These are phyloP conservation scores for Pichia cabralensis DNA, from an alignment of 805 yeast genomes.

Conservation along the genomic window DNA sequence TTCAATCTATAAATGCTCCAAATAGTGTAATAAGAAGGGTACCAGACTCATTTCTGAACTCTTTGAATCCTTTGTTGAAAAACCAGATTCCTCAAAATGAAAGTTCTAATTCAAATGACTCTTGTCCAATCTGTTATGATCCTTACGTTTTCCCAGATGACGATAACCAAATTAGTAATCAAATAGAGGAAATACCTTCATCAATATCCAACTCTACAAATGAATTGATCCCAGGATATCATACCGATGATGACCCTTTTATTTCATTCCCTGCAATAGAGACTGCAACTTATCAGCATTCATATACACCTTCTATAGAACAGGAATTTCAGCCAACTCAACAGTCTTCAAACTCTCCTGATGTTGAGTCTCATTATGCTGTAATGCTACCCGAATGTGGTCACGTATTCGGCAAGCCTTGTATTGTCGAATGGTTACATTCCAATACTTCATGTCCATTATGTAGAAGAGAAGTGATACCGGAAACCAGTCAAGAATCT, in stretches of 20 bases:
- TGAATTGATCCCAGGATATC: conserved; percentile 10
- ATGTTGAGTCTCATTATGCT: conserved; percentile 40
- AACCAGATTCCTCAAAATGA: conserved; percentile 15
- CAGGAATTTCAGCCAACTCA: not conserved
- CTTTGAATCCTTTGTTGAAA: conserved; percentile 14
- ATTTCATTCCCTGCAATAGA: conserved; percentile 20
- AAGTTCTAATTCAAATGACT: no score
- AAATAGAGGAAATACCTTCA: no score
- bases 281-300: conserved; percentile 14
- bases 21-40: no score
- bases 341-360: not conserved
- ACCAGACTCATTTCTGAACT: no score
- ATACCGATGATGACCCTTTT: conserved; percentile 17
- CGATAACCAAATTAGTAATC: not conserved
- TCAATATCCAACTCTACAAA: no score
- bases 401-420: conserved; percentile 73
- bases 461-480: conserved; percentile 50
- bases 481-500: conserved; percentile 10
- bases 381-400: conserved; percentile 63
- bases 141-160: conserved; percentile 4
- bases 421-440: conserved; percentile 72
- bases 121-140: conserved; percentile 38
- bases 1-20: no score
- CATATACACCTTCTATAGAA: not conserved
- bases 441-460: conserved; percentile 70